Evolutionary conservation across 1,284 basidiomycete genomes (phyloP), one percentile per base, ranked within the genome.

Genomic region (Cutaneotrichosporon spelunceum): DNA sequence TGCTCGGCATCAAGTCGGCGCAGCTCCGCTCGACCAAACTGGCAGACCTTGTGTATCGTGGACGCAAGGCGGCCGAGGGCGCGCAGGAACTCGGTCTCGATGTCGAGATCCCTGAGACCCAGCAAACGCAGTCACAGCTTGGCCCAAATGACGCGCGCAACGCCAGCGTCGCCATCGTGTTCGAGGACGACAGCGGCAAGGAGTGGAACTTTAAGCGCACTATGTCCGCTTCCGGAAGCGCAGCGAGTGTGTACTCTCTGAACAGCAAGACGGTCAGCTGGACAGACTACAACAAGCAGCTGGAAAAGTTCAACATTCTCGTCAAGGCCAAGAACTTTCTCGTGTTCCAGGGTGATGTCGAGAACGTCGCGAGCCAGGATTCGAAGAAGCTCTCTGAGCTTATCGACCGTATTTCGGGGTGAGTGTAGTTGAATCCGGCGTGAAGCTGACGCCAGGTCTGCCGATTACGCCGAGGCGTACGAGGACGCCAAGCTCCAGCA

Each of bases 301-400:
- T 97, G 33, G 84, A 89, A 60, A 83, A 84, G 26, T 92, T 95
- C 78, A 97, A 98, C 74, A 92, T 99, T 72, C 89, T 99, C 60
- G 94, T 99, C 74, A 97, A 97, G 80, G 96, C 96, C 23, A 97
- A 97, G 81, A 99, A 99, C 82, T 99, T 99, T 74, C 87, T 99
- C 59, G 96, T 99, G n/a, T 99, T 99, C 81, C 93, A 97, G 68
- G 96, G 96, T 59, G 96, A 99, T 75, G 96, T 99, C 42, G 96
- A 99, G 80, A 91, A 93, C 2, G 91, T 99, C 52, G 96, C 96
- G 0, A 92, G 91, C 9, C 96, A 99, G 73, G 93, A 91, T 1
- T 86, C 94, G 10, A 88, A 88, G 68, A 93, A 96, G 68, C 85
- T 99, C 24, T 86, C 93, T 1, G 85, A 86, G 39, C 86, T 99